Conservation (phyloP, 1,284 basidiomycete species). For the Papiliotrema flavescens region DNA sequence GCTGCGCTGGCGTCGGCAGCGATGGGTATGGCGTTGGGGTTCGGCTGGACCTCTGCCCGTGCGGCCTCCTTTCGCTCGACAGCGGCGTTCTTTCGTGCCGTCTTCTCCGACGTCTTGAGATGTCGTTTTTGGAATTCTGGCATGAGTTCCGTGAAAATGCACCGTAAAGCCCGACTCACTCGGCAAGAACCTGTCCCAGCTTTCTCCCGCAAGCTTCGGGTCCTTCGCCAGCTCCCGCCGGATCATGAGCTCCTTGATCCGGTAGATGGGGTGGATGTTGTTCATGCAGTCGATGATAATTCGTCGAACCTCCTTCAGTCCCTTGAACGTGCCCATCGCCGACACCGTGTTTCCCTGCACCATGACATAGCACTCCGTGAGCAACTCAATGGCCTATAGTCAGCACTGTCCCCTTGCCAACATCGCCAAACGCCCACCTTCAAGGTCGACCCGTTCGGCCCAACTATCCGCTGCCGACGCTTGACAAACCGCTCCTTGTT, state of each 20-base stretch:
- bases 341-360: slow-evolving; percentile 98
- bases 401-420: not conserved
- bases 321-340: slow-evolving; percentile 94
- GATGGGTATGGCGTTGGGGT: slow-evolving; percentile 17
- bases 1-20: slow-evolving; percentile 5
- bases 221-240: slow-evolving; percentile 97
- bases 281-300: slow-evolving; percentile 99
- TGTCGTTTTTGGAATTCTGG: slow-evolving; percentile 85
- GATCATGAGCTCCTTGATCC: slow-evolving; percentile 99
- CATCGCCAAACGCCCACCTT: slow-evolving; percentile 60
- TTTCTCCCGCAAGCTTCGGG: slow-evolving; percentile 88
- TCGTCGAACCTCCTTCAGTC: slow-evolving; percentile 89
- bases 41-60: slow-evolving; percentile 5
- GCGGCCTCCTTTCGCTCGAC: slow-evolving; percentile 15
- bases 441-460: slow-evolving; percentile 91
- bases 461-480: slow-evolving; percentile 91
- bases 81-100: slow-evolving; percentile 73
- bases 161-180: slow-evolving; percentile 41
- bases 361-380: slow-evolving; percentile 95
- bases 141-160: not conserved
- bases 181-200: slow-evolving; percentile 97
- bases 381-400: slow-evolving; percentile 86
- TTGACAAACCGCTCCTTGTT: slow-evolving; percentile 99
- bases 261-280: slow-evolving; percentile 98
- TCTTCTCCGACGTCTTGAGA: slow-evolving; percentile 87